Conservation (phyloP, 225 moss, liverwort and hornwort species). For the Climacium dendroides region DNA sequence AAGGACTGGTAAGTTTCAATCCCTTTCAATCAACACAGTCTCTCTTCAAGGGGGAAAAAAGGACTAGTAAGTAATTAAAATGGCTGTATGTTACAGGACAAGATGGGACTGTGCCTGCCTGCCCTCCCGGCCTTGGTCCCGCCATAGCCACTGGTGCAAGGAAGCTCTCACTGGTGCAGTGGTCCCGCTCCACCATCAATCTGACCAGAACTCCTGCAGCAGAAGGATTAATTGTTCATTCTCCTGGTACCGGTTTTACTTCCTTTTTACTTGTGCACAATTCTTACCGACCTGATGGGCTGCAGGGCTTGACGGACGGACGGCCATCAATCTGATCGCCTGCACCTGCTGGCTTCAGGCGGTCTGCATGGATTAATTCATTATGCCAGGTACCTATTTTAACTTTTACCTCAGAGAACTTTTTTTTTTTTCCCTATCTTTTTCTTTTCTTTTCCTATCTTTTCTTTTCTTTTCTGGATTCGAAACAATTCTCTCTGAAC, state of each 20-base stretch:
- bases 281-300: neutral
- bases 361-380: neutral
- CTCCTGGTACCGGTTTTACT: neutral
- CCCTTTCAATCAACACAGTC: neutral
- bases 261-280: neutral
- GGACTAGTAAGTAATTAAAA: neutral
- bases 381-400: neutral
- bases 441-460: neutral
- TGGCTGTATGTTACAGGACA: neutral
- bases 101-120: neutral
- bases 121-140: neutral
- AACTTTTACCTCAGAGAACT: neutral
- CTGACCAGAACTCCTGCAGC: neutral
- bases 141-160: neutral
- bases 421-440: neutral
- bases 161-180: neutral
- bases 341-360: neutral
- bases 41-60: neutral
- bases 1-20: neutral
- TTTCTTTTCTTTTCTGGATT: neutral
- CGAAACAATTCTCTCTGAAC: neutral
- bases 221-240: neutral
- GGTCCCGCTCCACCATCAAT: conserved; percentile 7
- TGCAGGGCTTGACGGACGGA: neutral
- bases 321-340: neutral